phyloP scores from a whole-genome alignment of 2,329 filamentous ascomycete species.

The Trichoderma sp. region DNA sequence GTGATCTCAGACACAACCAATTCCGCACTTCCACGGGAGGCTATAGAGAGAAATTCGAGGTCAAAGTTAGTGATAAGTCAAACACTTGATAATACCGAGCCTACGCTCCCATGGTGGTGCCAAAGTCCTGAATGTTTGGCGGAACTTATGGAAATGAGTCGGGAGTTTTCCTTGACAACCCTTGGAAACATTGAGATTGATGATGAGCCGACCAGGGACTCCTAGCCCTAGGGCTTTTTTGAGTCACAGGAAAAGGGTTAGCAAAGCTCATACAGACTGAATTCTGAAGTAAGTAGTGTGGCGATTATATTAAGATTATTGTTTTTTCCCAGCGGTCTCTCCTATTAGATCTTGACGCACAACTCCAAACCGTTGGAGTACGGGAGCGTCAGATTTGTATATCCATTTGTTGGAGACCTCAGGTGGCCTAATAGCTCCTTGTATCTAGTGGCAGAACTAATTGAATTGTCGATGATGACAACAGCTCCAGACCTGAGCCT shows the following conservation, averaged over 20 bases:
- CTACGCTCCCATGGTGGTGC: background rate
- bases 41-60: background rate
- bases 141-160: background rate
- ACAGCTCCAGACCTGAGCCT: conserved; percentile 47
- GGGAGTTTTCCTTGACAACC: background rate
- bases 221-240: background rate
- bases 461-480: conserved; percentile 51
- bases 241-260: background rate
- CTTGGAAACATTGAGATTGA: background rate
- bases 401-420: conserved; percentile 45
- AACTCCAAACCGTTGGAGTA: conserved; percentile 35
- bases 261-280: background rate
- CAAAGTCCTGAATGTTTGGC: background rate
- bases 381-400: conserved; percentile 40
- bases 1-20: background rate
- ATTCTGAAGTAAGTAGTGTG: background rate
- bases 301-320: background rate
- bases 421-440: conserved; percentile 49
- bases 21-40: background rate
- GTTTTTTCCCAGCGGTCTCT: background rate
- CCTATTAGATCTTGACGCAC: conserved; percentile 22
- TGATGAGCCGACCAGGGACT: background rate
- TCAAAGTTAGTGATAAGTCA: background rate
- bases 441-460: conserved; percentile 41
- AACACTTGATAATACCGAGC: background rate